Evolutionary conservation across 2,329 filamentous ascomycete species (phyloP).

Genomic region (Achaetomium macrosporum): DNA sequence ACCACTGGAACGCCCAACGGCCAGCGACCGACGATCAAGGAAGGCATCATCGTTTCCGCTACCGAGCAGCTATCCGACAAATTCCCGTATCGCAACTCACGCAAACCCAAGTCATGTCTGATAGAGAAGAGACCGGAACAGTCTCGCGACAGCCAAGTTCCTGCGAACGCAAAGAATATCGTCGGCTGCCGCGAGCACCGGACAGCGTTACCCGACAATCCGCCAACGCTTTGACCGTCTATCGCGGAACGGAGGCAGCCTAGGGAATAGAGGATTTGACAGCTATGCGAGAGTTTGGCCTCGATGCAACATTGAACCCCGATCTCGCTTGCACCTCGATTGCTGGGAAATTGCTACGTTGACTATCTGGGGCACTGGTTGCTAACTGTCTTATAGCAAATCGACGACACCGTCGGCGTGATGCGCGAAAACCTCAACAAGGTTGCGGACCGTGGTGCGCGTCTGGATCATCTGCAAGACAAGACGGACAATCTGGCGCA

Average conservation of each 20-base stretch:
- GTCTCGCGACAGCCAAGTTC: too few relatives aligned
- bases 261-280: too few relatives aligned
- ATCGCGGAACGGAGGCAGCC: too few relatives aligned
- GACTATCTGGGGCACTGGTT: neutral
- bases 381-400: slow-evolving; percentile 61
- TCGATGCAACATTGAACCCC: neutral
- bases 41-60: neutral
- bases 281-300: neutral
- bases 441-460: slow-evolving; percentile 86
- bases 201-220: too few relatives aligned
- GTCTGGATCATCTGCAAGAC: slow-evolving; percentile 80
- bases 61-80: neutral
- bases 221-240: neutral
- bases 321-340: neutral
- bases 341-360: neutral
- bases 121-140: too few relatives aligned
- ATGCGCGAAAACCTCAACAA: slow-evolving; percentile 99
- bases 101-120: neutral
- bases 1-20: neutral
- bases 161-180: too few relatives aligned
- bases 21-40: neutral
- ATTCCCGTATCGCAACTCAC: neutral
- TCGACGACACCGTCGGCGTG: slow-evolving; percentile 88
- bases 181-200: too few relatives aligned
- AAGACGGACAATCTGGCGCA: slow-evolving; percentile 92